Conservation (phyloP, 2,329 filamentous ascomycete genomes). For the Lasiodiplodia sp. region DNA sequence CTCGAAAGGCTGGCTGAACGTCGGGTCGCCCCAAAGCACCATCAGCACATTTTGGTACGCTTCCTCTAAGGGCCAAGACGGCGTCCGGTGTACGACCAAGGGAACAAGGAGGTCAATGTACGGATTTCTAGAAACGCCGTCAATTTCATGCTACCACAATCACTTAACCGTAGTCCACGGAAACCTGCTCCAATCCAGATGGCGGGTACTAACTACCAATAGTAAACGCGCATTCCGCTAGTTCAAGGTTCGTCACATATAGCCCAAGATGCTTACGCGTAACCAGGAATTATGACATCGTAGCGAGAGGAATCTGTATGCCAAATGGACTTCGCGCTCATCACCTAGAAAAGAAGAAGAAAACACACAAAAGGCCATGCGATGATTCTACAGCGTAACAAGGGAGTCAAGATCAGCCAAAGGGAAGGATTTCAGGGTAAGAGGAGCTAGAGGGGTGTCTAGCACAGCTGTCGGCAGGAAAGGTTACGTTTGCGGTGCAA, state of each 20-base stretch:
- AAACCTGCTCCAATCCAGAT: constrained; percentile 5
- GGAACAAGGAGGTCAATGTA: constrained; percentile 67
- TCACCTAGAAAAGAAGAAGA: constrained; percentile 71
- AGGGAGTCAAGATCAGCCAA: constrained; percentile 66
- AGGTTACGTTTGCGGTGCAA: constrained; percentile 61
- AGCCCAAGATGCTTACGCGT: not conserved
- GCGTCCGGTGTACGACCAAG: constrained; percentile 54
- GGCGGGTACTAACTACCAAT: constrained; percentile 13
- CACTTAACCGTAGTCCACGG: constrained; percentile 27
- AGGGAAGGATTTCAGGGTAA: constrained; percentile 57
- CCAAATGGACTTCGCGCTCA: constrained; percentile 73
- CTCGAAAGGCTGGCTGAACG: not conserved
- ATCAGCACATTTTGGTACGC: constrained; percentile 21
- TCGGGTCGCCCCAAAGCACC: constrained; percentile 20
- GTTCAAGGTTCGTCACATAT: constrained; percentile 60
- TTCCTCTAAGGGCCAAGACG: not conserved
- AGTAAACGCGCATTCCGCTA: constrained; percentile 81
- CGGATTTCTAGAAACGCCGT: constrained; percentile 66
- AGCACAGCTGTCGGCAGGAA: constrained; percentile 65
- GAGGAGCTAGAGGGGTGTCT: constrained; percentile 77
- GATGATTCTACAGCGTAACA: constrained; percentile 57
- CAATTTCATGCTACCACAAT: constrained; percentile 15
- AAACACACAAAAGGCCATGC: constrained; percentile 67
- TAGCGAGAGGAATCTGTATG: constrained; percentile 77
- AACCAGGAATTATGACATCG: constrained; percentile 24